Conservation (phyloP, 306 rosid genomes). For the Sicyos edulis region DNA sequence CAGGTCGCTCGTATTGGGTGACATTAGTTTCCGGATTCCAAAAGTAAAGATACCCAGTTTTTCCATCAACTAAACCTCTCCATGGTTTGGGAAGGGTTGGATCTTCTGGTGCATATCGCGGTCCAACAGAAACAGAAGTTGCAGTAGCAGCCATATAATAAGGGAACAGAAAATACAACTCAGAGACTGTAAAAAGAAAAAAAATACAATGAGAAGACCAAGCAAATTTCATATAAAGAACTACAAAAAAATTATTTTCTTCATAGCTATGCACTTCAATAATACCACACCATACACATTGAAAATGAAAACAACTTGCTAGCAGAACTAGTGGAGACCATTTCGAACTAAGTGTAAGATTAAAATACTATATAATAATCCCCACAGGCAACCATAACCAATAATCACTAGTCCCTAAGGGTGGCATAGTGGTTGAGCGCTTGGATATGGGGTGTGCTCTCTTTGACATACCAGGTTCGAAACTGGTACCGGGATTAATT, state of each 20-base stretch:
- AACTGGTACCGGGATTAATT: too few species aligned
- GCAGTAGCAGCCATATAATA: constrained; percentile 84
- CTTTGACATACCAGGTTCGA: too few species aligned
- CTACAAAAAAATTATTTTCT: not conserved
- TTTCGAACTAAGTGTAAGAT: not conserved
- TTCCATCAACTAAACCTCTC: constrained; percentile 96
- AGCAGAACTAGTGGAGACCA: not conserved
- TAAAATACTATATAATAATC: not conserved
- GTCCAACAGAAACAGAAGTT: constrained; percentile 60
- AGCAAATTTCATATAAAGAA: not conserved
- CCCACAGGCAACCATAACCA: not conserved
- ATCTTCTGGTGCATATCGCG: constrained; percentile 89
- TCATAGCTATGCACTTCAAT: not conserved
- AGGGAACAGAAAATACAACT: constrained; percentile 12
- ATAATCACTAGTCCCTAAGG: not conserved
- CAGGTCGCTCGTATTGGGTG: constrained; percentile 89
- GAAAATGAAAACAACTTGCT: not conserved
- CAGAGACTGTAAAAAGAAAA: not conserved
- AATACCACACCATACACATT: not conserved
- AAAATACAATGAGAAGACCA: not conserved
- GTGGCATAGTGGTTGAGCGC: too few species aligned
- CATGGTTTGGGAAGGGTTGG: constrained; percentile 97
- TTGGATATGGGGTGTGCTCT: too few species aligned
- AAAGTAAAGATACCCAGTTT: constrained; percentile 93
- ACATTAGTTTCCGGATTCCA: constrained; percentile 99